phyloP scores from a whole-genome alignment of 805 yeast species.

The Pachysolen tannophilus region DNA sequence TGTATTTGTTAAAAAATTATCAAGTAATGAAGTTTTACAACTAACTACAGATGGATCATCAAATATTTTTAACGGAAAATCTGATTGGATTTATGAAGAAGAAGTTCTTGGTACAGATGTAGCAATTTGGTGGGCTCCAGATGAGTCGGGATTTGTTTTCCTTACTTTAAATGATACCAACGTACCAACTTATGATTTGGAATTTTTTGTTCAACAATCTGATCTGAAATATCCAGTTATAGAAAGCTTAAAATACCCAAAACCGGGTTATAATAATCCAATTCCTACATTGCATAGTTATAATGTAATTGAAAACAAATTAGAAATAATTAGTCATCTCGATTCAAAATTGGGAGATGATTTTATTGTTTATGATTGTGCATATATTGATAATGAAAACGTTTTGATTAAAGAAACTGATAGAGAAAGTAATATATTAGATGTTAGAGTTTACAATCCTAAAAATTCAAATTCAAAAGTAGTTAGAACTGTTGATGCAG shows the following conservation, averaged over 20 bases:
- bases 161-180: conserved; percentile 51
- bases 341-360: conserved; percentile 32
- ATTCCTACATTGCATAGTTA: conserved; percentile 37
- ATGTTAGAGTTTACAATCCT: conserved; percentile 37
- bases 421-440: conserved; percentile 49
- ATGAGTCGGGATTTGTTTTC: conserved; percentile 46
- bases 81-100: conserved; percentile 85
- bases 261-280: conserved; percentile 64
- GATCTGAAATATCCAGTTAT: conserved; percentile 37
- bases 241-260: conserved; percentile 54
- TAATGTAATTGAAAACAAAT: conserved; percentile 21
- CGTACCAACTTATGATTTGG: conserved; percentile 46
- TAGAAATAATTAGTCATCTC: conserved; percentile 17
- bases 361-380: conserved; percentile 50
- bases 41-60: conserved; percentile 46
- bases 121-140: conserved; percentile 70
- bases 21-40: conserved; percentile 16
- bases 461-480: conserved; percentile 22
- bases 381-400: conserved; percentile 45
- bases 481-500: conserved; percentile 36
- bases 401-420: conserved; percentile 56
- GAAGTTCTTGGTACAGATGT: conserved; percentile 55
- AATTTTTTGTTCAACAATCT: conserved; percentile 35
- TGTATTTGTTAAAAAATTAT: conserved; percentile 38
- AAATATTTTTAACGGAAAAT: conserved; percentile 54